Conservation (phyloP, 1,284 basidiomycete species). For the Farysia itapuensis region DNA sequence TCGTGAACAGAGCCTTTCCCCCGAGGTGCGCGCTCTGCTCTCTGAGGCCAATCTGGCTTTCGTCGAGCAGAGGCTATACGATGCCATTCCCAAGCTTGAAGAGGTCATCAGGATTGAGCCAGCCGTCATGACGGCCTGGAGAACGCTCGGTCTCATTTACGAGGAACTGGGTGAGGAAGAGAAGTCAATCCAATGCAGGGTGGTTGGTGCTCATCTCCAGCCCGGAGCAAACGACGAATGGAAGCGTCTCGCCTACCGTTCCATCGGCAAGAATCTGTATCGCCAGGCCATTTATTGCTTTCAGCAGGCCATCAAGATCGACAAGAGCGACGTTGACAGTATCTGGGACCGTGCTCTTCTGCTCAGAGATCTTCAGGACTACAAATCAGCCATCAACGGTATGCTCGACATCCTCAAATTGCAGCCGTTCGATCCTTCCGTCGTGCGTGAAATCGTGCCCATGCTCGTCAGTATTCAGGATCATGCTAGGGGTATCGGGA, state of each 20-base stretch:
- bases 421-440: conserved; percentile 76
- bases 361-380: conserved; percentile 73
- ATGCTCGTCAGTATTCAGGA: conserved; percentile 75
- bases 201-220: conserved; percentile 85
- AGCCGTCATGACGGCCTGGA: conserved; percentile 79
- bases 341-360: conserved; percentile 87
- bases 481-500: conserved; percentile 67
- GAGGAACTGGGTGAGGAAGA: conserved; percentile 70
- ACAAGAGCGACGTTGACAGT: conserved; percentile 78
- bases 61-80: conserved; percentile 70
- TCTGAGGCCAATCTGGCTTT: conserved; percentile 87
- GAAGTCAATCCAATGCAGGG: conserved; percentile 77
- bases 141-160: conserved; percentile 78
- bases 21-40: conserved; percentile 77
- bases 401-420: conserved; percentile 75
- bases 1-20: conserved; percentile 65
- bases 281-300: conserved; percentile 92
- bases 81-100: conserved; percentile 78
- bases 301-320: conserved; percentile 76
- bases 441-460: conserved; percentile 76
- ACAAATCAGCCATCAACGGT: conserved; percentile 75
- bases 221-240: conserved; percentile 79
- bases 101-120: conserved; percentile 94
- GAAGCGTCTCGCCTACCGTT: conserved; percentile 69
- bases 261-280: conserved; percentile 70